A percentile compares a stretch with the other conserved stretches of the same genome.
Conservation (phyloP, 2,329 filamentous ascomycete genomes). For the Teratosphaeria viscida region DNA sequence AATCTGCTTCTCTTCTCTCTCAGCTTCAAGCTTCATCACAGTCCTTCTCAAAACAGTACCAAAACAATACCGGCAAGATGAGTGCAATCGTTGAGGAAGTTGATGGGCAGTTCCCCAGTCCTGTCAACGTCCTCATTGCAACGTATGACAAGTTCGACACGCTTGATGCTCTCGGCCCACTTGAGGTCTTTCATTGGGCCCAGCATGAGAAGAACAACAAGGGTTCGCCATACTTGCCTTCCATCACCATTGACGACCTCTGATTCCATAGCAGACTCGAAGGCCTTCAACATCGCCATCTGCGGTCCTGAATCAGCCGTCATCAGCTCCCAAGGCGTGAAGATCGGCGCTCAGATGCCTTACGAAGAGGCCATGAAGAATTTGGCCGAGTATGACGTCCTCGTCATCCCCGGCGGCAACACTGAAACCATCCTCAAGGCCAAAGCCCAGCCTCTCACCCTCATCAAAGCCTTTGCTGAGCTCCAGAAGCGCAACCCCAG, state of each 20-base stretch:
- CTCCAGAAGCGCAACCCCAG: slow-evolving; percentile 68
- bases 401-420: slow-evolving; percentile 67
- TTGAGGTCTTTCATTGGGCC: slow-evolving; percentile 47
- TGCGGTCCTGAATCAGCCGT: slow-evolving; percentile 37
- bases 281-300: slow-evolving; percentile 45
- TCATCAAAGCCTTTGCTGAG: slow-evolving; percentile 69
- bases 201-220: slow-evolving; percentile 44
- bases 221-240: slow-evolving; percentile 26
- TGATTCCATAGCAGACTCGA: slow-evolving; percentile 30
- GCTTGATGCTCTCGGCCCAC: slow-evolving; percentile 47
- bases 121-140: slow-evolving; percentile 51
- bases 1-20: neutral
- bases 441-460: slow-evolving; percentile 55
- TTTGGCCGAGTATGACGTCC: slow-evolving; percentile 66
- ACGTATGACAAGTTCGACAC: slow-evolving; percentile 47
- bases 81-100: slow-evolving; percentile 39
- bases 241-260: neutral
- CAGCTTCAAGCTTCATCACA: neutral
- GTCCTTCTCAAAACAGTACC: neutral
- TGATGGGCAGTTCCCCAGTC: slow-evolving; percentile 19
- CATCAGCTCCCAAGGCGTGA: slow-evolving; percentile 51
- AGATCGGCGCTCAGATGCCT: slow-evolving; percentile 63
- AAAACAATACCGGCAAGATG: slow-evolving; percentile 30
- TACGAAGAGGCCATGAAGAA: slow-evolving; percentile 67
- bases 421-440: slow-evolving; percentile 53